A percentile compares a stretch with the other conserved stretches of the same genome.
phyloP scores from a whole-genome alignment of 2,329 filamentous ascomycete genomes.

The Botrytis pseudocinerea region DNA sequence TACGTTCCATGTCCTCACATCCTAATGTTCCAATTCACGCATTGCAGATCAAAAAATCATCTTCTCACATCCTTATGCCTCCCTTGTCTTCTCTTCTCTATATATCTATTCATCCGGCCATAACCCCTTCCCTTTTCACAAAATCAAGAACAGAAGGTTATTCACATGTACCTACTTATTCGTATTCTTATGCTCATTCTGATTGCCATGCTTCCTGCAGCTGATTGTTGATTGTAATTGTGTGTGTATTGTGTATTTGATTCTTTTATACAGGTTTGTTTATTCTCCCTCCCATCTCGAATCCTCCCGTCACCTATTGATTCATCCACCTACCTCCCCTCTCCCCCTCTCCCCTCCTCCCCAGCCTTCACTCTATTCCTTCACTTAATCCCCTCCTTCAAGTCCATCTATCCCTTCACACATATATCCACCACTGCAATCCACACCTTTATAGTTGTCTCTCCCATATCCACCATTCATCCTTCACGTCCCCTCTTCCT shows the following conservation, averaged over 20 bases:
- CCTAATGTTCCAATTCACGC: background rate
- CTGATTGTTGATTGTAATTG: background rate
- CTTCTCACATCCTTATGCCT: background rate
- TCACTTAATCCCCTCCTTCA: background rate
- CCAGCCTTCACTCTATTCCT: background rate
- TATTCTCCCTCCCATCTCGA: background rate
- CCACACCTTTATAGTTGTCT: background rate
- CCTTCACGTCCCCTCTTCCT: background rate
- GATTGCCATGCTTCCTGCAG: background rate
- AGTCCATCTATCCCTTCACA: background rate
- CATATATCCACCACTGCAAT: background rate
- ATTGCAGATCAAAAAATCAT: background rate
- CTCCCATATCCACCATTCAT: background rate
- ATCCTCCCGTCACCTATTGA: background rate
- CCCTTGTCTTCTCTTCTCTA: background rate
- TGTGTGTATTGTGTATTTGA: constrained; percentile 7
- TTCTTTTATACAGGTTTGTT: constrained; percentile 15
- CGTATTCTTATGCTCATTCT: background rate
- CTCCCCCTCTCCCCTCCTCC: background rate
- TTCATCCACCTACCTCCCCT: background rate
- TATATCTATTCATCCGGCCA: background rate
- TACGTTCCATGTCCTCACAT: background rate
- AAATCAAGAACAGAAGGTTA: background rate
- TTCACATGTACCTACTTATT: background rate
- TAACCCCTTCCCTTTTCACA: background rate